Percentiles rank a stretch among this genome's conserved stretches.
Evolutionary conservation across 2,329 filamentous ascomycete species (phyloP).

Genomic region (Aureobasidium sp.): DNA sequence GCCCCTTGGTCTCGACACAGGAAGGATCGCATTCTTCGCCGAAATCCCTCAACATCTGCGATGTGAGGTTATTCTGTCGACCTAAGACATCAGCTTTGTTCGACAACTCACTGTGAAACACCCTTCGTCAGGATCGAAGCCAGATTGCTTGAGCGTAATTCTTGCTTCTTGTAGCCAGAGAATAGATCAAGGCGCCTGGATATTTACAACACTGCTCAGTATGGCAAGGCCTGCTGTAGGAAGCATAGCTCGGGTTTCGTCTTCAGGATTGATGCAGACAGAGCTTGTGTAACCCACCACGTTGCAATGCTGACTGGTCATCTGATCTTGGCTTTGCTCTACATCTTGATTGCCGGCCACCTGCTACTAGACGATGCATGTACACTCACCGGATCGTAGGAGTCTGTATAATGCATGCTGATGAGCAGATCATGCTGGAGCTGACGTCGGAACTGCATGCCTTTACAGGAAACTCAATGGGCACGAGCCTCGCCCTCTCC

Average conservation of each 20-base stretch:
- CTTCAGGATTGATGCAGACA: not conserved
- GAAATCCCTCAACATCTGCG: too few relatives aligned
- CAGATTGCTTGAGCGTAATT: not conserved
- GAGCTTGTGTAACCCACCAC: not conserved
- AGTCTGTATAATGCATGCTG: not conserved
- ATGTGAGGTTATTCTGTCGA: too few relatives aligned
- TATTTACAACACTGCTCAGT: not conserved
- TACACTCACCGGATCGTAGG: not conserved
- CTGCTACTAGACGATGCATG: not conserved
- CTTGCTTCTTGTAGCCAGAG: not conserved
- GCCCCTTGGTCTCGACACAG: too few relatives aligned
- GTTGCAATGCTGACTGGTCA: not conserved
- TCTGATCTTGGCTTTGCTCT: not conserved
- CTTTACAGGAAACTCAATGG: not conserved
- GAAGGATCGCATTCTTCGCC: too few relatives aligned
- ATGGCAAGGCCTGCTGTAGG: not conserved
- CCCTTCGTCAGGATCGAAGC: too few relatives aligned
- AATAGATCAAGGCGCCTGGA: too few relatives aligned
- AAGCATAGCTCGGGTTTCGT: too few relatives aligned
- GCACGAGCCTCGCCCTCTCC: not conserved
- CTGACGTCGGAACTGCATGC: conserved; percentile 5
- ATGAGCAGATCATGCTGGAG: not conserved
- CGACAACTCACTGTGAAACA: too few relatives aligned
- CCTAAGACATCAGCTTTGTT: too few relatives aligned
- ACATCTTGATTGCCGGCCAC: not conserved